Percentiles rank a stretch among this genome's conserved stretches.
Conservation (phyloP, 352 stramenopile genomes). For the Aphanomyces euteiches region DNA sequence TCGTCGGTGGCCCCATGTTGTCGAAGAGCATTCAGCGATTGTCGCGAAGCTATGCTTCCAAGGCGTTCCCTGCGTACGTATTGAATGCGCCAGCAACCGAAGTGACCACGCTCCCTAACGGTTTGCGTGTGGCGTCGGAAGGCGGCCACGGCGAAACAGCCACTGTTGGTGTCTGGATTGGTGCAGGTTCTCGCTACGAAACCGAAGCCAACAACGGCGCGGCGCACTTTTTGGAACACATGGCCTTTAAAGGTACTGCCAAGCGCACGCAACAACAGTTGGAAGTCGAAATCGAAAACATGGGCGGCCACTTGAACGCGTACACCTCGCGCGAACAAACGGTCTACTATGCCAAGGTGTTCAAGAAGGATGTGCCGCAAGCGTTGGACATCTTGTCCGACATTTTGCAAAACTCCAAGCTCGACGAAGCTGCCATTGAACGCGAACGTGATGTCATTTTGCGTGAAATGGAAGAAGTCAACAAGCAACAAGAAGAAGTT, state of each 20-base stretch:
- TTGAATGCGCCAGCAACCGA: conserved; percentile 94
- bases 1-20: conserved; percentile 24
- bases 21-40: conserved; percentile 31
- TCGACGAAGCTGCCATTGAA: conserved; percentile 95
- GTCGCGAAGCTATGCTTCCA: conserved; percentile 28
- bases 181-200: conserved; percentile 97
- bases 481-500: conserved; percentile 98
- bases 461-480: conserved; percentile 98
- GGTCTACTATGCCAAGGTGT: conserved; percentile 99
- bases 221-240: conserved; percentile 99
- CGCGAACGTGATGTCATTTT: conserved; percentile 99
- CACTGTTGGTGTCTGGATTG: conserved; percentile 97
- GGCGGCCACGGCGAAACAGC: conserved; percentile 96
- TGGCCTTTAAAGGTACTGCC: conserved; percentile 99
- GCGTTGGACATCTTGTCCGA: conserved; percentile 99
- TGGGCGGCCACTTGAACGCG: conserved; percentile 99
- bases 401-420: conserved; percentile 98
- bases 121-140: conserved; percentile 97
- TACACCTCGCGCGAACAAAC: conserved; percentile 99
- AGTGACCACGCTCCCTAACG: conserved; percentile 94
- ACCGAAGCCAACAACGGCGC: conserved; percentile 98
- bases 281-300: conserved; percentile 99
- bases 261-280: conserved; percentile 97
- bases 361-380: conserved; percentile 97
- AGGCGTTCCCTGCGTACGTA: conserved; percentile 70